These are phyloP conservation scores for Prillingera fragicola DNA, from an alignment of 1,284 basidiomycete genomes.

Conservation along the genomic window DNA sequence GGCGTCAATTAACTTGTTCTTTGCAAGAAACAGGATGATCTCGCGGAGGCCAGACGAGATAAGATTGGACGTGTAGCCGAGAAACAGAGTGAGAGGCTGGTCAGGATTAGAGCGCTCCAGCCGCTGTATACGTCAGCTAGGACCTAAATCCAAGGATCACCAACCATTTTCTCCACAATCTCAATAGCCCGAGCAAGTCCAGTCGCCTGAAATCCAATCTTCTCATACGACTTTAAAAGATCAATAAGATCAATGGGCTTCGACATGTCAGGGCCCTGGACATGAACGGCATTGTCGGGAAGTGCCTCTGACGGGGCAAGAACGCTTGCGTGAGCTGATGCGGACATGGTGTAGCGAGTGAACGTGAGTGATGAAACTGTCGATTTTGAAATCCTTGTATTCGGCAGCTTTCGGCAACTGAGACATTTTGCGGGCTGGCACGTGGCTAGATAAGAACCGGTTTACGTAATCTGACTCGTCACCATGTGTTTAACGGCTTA, in stretches of 20 bases:
- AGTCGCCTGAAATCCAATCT: conserved; percentile 93
- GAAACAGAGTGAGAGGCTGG: conserved; percentile 64
- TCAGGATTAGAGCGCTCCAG: conserved; percentile 36
- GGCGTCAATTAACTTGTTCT: conserved; percentile 82
- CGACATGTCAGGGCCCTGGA: conserved; percentile 85
- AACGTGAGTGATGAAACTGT: not conserved
- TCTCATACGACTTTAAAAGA: conserved; percentile 73
- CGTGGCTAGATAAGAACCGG: not conserved
- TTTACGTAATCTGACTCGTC: too few species aligned
- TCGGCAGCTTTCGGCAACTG: too few species aligned
- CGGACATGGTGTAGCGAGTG: conserved; percentile 10
- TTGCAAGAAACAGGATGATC: conserved; percentile 85
- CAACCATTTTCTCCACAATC: conserved; percentile 47
- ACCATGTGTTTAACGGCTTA: too few species aligned
- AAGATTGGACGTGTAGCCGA: conserved; percentile 97
- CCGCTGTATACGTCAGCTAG: conserved; percentile 21
- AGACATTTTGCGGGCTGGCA: conserved; percentile 7
- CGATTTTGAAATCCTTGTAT: too few species aligned
- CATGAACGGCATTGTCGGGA: conserved; percentile 64
- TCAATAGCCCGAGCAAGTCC: conserved; percentile 77
- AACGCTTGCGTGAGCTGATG: conserved; percentile 56
- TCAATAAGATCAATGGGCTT: conserved; percentile 61
- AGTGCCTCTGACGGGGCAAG: conserved; percentile 72
- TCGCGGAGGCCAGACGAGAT: conserved; percentile 97
- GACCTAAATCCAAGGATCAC: conserved; percentile 21